phyloP scores from a whole-genome alignment of 306 rosid genomes.

The Medicago lupulina region DNA sequence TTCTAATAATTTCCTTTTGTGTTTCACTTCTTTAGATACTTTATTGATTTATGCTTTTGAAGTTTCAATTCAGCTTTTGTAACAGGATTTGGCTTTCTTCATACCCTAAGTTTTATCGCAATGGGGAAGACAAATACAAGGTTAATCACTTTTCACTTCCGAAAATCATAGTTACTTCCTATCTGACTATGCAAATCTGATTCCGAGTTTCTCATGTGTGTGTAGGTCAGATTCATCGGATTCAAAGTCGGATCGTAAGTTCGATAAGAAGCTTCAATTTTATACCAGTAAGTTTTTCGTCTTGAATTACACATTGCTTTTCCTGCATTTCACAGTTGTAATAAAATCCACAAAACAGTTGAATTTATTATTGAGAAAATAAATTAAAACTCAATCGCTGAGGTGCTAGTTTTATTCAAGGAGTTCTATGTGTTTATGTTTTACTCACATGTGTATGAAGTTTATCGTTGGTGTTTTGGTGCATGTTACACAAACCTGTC shows the following conservation, averaged over 20 bases:
- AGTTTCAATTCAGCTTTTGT: not conserved
- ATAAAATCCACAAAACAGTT: too few relatives aligned
- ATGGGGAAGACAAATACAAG: conserved; percentile 55
- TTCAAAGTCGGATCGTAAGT: conserved; percentile 46
- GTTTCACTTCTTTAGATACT: not conserved
- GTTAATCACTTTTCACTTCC: not conserved
- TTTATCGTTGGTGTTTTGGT: conserved; percentile 16
- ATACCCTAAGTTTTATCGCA: not conserved
- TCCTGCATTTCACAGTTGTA: too few relatives aligned
- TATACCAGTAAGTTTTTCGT: conserved; percentile 50
- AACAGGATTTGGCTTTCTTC: not conserved
- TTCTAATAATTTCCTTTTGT: not conserved
- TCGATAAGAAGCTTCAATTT: conserved; percentile 53
- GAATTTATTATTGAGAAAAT: too few relatives aligned
- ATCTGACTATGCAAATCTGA: not conserved
- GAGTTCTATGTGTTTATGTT: not conserved
- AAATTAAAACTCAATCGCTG: too few relatives aligned
- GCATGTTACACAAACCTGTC: not conserved
- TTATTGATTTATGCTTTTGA: not conserved
- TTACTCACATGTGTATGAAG: not conserved
- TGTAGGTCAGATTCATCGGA: conserved; percentile 38
- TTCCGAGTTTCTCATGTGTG: not conserved
- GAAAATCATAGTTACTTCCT: not conserved
- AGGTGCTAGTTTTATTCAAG: not conserved
- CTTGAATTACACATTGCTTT: too few relatives aligned